Percentiles rank a stretch among this genome's conserved stretches.
Conservation (phyloP, 306 rosid genomes). For the Rubus parviflorus region DNA sequence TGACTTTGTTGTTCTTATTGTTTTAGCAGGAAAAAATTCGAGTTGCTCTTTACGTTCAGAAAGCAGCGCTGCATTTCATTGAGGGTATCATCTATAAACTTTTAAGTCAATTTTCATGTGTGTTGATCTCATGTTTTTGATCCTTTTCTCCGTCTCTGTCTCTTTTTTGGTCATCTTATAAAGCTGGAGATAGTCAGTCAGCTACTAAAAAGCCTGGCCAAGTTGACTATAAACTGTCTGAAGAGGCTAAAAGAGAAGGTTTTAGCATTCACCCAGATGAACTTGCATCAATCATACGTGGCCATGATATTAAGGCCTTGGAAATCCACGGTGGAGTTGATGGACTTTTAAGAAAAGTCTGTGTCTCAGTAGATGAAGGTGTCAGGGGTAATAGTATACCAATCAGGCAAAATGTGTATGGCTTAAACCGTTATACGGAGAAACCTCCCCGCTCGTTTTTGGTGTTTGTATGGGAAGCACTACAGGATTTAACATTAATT, state of each 20-base stretch:
- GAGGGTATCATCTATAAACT: conserved; percentile 60
- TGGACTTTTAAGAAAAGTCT: conserved; percentile 54
- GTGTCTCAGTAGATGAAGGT: conserved; percentile 56
- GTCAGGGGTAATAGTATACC: conserved; percentile 47
- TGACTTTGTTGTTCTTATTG: conserved; percentile 27
- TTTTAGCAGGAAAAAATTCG: conserved; percentile 76
- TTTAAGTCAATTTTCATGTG: neutral
- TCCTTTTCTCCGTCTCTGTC: conserved; percentile 12
- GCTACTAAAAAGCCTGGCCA: conserved; percentile 17
- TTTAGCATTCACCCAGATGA: conserved; percentile 86
- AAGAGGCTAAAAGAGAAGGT: conserved; percentile 73
- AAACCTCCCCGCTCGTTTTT: conserved; percentile 66
- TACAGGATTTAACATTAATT: conserved; percentile 80
- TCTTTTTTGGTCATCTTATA: conserved; percentile 38
- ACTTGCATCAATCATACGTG: conserved; percentile 63
- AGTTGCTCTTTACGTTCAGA: conserved; percentile 79
- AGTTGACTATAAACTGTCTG: conserved; percentile 51
- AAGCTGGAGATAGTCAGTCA: conserved; percentile 45
- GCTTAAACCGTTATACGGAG: conserved; percentile 70
- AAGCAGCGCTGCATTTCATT: conserved; percentile 86
- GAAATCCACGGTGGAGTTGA: conserved; percentile 52
- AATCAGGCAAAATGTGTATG: conserved; percentile 69
- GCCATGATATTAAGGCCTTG: conserved; percentile 58
- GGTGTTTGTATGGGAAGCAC: conserved; percentile 86
- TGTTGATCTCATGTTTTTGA: conserved; percentile 23